Conservation (phyloP, 2,329 filamentous ascomycete species). For the Penicillium paneum region DNA sequence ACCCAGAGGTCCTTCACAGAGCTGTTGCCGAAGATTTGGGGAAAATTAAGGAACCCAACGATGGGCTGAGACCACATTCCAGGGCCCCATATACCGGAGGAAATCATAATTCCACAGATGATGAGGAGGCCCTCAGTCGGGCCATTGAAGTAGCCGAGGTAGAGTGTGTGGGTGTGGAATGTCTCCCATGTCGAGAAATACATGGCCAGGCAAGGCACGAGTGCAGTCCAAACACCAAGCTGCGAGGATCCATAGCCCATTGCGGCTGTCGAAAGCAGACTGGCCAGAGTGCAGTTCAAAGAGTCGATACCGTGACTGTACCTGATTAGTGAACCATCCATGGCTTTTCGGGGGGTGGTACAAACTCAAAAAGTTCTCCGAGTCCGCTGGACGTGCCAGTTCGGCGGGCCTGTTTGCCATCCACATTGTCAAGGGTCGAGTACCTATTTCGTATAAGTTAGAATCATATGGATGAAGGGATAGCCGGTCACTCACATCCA, state of each 20-base stretch:
- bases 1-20: constrained; percentile 90
- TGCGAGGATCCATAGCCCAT: constrained; percentile 85
- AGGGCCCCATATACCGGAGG: constrained; percentile 84
- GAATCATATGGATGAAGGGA: not conserved
- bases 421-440: constrained; percentile 98
- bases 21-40: constrained; percentile 63
- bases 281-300: constrained; percentile 91
- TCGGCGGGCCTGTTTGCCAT: constrained; percentile 93
- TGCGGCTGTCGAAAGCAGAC: constrained; percentile 83
- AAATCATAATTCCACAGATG: constrained; percentile 78
- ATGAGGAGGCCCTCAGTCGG: constrained; percentile 94
- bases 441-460: constrained; percentile 48
- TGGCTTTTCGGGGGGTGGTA: constrained; percentile 16
- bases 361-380: constrained; percentile 88
- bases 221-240: constrained; percentile 83
- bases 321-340: constrained; percentile 23
- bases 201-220: constrained; percentile 92
- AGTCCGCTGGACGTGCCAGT: constrained; percentile 93
- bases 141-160: constrained; percentile 93
- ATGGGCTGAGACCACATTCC: constrained; percentile 80
- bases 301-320: constrained; percentile 88
- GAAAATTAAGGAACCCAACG: constrained; percentile 63
- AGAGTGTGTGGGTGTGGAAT: constrained; percentile 96
- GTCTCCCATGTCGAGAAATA: constrained; percentile 99
- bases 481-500: constrained; percentile 68